Conservation (phyloP, 768 basidiomycete genomes). For the Tremella mesenterica region DNA sequence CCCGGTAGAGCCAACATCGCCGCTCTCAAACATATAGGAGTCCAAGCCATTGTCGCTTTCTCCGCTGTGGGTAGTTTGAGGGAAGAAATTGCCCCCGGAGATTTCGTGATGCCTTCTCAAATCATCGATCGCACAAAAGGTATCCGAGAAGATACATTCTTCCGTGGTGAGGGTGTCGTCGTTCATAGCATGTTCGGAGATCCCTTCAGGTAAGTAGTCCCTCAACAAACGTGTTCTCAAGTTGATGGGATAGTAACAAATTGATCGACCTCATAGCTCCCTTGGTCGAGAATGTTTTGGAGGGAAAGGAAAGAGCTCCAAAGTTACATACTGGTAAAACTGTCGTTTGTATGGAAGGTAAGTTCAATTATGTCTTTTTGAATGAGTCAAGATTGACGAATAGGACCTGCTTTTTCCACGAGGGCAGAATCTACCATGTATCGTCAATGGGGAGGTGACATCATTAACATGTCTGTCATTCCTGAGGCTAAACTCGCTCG, state of each 20-base stretch:
- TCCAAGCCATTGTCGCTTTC: constrained; percentile 82
- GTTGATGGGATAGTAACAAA: too few relatives aligned
- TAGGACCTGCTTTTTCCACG: constrained; percentile 76
- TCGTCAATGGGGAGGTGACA: constrained; percentile 63
- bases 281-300: constrained; percentile 57
- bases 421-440: constrained; percentile 94
- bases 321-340: constrained; percentile 72
- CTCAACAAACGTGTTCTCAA: too few relatives aligned
- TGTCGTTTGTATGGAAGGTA: constrained; percentile 94
- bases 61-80: constrained; percentile 89
- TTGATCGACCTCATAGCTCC: constrained; percentile 38
- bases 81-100: constrained; percentile 84
- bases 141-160: constrained; percentile 77
- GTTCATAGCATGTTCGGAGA: constrained; percentile 93
- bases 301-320: constrained; percentile 51
- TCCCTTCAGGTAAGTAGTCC: too few relatives aligned
- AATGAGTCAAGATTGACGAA: background rate
- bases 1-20: constrained; percentile 89
- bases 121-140: constrained; percentile 97
- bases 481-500: constrained; percentile 96
- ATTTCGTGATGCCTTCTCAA: constrained; percentile 78
- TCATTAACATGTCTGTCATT: constrained; percentile 76
- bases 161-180: constrained; percentile 70
- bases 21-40: constrained; percentile 84
- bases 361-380: constrained; percentile 31